These are phyloP conservation scores for Ettlia oleoabundans DNA, from an alignment of 139 green algal genomes.

Conservation along the genomic window DNA sequence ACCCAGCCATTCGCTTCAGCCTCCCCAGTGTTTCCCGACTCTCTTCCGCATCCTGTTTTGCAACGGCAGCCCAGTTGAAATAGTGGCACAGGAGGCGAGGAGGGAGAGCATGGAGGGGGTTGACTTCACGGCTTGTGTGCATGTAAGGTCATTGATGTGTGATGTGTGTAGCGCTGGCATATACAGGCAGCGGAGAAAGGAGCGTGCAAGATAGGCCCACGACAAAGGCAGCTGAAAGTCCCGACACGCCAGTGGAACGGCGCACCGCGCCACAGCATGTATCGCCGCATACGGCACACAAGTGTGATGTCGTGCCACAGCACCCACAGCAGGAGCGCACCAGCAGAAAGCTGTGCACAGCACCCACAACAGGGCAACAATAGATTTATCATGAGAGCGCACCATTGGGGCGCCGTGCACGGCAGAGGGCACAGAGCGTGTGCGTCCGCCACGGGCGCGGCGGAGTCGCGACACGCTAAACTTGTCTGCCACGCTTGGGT, in stretches of 20 bases:
- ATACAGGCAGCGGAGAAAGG: too few species aligned
- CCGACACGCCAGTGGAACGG: too few species aligned
- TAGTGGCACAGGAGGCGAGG: background rate
- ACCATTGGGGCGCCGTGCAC: constrained; percentile 25
- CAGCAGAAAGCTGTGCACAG: background rate
- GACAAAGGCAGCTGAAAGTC: too few species aligned
- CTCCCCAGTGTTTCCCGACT: constrained; percentile 49
- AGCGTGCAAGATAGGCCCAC: too few species aligned
- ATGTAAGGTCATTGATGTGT: too few species aligned
- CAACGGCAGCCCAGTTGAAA: background rate
- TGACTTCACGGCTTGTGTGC: too few species aligned
- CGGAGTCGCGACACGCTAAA: constrained; percentile 24
- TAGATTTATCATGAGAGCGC: background rate
- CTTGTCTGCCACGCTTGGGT: constrained; percentile 10
- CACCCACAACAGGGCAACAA: background rate
- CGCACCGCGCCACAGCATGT: too few species aligned
- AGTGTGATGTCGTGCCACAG: too few species aligned
- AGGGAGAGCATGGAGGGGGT: too few species aligned
- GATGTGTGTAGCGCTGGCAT: too few species aligned
- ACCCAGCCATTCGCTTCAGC: constrained; percentile 53
- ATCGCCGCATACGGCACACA: background rate
- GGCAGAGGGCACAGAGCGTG: background rate
- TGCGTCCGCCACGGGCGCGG: background rate
- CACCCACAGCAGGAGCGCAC: background rate
- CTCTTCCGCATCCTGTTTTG: constrained; percentile 41